Conservation (phyloP, 768 basidiomycete species). For the Calocera cornea region DNA sequence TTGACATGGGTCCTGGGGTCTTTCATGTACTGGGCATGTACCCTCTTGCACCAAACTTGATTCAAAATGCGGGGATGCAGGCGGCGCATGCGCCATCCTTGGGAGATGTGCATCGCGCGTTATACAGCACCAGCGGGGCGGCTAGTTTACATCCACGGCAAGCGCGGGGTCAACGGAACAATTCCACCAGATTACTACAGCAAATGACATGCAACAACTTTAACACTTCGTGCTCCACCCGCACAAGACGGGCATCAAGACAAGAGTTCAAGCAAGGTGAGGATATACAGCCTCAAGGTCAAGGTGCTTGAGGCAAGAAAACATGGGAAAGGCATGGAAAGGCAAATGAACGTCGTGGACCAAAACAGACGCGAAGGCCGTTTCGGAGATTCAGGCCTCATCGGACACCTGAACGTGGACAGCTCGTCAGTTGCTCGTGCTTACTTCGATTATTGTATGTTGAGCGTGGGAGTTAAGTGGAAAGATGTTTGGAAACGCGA, state of each 20-base stretch:
- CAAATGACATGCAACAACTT: neutral
- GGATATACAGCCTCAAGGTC: neutral
- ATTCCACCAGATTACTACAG: slow-evolving; percentile 2
- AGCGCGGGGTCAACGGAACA: too few species aligned
- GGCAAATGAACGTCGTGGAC: neutral
- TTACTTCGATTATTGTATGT: neutral
- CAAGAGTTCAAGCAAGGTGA: neutral
- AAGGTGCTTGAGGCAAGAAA: neutral
- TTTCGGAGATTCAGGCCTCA: neutral
- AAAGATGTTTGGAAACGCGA: neutral
- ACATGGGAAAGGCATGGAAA: neutral
- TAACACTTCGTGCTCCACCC: neutral
- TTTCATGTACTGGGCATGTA: too few species aligned
- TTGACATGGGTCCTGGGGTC: too few species aligned
- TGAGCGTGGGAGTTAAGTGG: neutral
- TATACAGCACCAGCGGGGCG: too few species aligned
- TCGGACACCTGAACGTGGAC: neutral
- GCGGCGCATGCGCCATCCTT: too few species aligned
- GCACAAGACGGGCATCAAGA: neutral
- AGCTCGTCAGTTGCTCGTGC: neutral
- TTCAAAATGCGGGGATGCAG: too few species aligned
- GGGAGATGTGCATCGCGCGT: too few species aligned
- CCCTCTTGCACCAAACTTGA: too few species aligned
- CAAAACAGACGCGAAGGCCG: neutral
- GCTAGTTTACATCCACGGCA: too few species aligned